Percentiles rank a stretch among this genome's conserved stretches.
phyloP scores from a whole-genome alignment of 768 basidiomycete species.

The Asterophora lycoperdoides region DNA sequence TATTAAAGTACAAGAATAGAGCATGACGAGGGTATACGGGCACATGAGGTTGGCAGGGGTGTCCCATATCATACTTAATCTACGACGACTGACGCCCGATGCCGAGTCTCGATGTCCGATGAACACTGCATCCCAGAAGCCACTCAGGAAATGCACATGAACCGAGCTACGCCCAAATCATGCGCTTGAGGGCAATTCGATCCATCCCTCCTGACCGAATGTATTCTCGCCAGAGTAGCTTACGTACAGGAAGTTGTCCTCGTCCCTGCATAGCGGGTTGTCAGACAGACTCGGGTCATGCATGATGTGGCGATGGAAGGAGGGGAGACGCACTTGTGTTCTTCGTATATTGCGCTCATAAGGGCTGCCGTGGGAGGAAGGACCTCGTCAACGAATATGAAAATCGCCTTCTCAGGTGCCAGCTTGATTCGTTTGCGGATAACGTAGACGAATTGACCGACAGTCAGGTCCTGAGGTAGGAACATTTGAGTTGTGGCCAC shows the following conservation, averaged over 20 bases:
- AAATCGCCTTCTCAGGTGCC: slow-evolving; percentile 99
- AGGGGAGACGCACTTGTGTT: slow-evolving; percentile 81
- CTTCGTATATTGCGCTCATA: slow-evolving; percentile 99
- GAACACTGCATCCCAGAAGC: slow-evolving; percentile 15
- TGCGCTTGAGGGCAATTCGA: slow-evolving; percentile 44
- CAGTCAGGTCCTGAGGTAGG: slow-evolving; percentile 76
- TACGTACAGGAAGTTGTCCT: slow-evolving; percentile 98
- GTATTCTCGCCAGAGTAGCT: slow-evolving; percentile 99
- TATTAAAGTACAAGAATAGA: slow-evolving; percentile 23
- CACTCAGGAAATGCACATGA: slow-evolving; percentile 11
- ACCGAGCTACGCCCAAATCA: slow-evolving; percentile 21
- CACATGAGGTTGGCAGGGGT: slow-evolving; percentile 6
- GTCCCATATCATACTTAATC: slow-evolving; percentile 13
- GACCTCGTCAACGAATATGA: slow-evolving; percentile 99
- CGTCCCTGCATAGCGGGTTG: slow-evolving; percentile 63
- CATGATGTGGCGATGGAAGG: slow-evolving; percentile 1
- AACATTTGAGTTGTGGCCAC: not conserved
- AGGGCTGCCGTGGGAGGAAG: slow-evolving; percentile 96
- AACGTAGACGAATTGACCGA: slow-evolving; percentile 98
- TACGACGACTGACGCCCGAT: slow-evolving; percentile 11
- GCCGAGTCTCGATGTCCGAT: slow-evolving; percentile 18
- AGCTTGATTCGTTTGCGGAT: slow-evolving; percentile 99
- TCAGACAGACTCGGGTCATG: slow-evolving; percentile 22
- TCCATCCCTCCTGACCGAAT: slow-evolving; percentile 61
- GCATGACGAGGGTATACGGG: slow-evolving; percentile 17